Evolutionary conservation across 495 filamentous ascomycete genomes (phyloP).

Genomic region (Talaromyces trachyspermus): DNA sequence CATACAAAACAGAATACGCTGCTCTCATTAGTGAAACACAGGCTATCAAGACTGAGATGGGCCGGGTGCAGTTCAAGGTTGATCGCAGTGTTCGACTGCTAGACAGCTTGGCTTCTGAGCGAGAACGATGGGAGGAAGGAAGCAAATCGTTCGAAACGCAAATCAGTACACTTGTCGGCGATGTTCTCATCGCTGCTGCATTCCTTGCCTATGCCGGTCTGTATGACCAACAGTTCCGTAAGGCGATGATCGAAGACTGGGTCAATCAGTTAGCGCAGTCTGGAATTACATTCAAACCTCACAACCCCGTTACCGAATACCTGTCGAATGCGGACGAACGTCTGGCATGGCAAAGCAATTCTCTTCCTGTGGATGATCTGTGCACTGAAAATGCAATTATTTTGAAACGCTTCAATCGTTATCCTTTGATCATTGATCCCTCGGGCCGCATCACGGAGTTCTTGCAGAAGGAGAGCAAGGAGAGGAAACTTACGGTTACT

Average conservation of each 20-base stretch:
- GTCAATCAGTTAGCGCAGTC: slow-evolving; percentile 82
- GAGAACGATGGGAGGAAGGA: slow-evolving; percentile 86
- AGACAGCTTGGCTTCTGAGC: slow-evolving; percentile 89
- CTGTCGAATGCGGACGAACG: slow-evolving; percentile 94
- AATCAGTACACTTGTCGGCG: slow-evolving; percentile 91
- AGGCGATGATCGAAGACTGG: slow-evolving; percentile 97
- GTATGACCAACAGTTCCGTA: slow-evolving; percentile 96
- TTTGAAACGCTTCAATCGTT: slow-evolving; percentile 93
- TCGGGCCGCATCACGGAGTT: slow-evolving; percentile 93
- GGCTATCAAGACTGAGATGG: slow-evolving; percentile 95
- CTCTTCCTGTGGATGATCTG: slow-evolving; percentile 95
- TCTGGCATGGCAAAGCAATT: slow-evolving; percentile 86
- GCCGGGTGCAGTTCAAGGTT: slow-evolving; percentile 92
- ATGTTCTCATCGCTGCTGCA: slow-evolving; percentile 88
- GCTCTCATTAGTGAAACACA: slow-evolving; percentile 94
- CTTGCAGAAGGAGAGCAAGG: slow-evolving; percentile 85
- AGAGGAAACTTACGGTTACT: slow-evolving; percentile 88
- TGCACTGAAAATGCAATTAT: slow-evolving; percentile 99
- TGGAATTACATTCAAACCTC: slow-evolving; percentile 83
- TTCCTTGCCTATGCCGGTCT: slow-evolving; percentile 98
- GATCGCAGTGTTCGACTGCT: slow-evolving; percentile 90
- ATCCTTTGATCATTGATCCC: slow-evolving; percentile 96
- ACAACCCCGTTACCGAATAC: slow-evolving; percentile 93
- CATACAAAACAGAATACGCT: slow-evolving; percentile 97
- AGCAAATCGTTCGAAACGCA: slow-evolving; percentile 98